Base-by-base conservation (phyloP, 495 filamentous ascomycete species). In the Penicillium nucicola region DNA sequence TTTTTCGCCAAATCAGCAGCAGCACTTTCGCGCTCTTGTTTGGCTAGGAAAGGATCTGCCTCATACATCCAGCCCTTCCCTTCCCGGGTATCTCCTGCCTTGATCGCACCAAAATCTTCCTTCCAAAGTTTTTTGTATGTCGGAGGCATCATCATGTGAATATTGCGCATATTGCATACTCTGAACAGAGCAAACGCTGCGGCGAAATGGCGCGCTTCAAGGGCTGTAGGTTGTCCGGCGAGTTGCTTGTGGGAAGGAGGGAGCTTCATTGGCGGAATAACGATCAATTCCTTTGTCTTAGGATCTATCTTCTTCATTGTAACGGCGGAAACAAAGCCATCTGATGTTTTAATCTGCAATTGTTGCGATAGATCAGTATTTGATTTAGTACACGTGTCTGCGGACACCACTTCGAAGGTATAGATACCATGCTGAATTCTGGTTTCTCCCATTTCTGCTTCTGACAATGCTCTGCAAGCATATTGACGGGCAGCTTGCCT, bases 361-460 rank as follows among this genome's bases (percentile, higher is more conserved):
- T 38, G 15, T 46, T 35, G 38, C 38, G 30, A 53, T 53, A 43
- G 25, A 58, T 56, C 42, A 56, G 42, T 44, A 17, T 15, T 15
- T 50, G 23, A 10, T 50, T 45, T 36, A 25, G 15, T 25, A 46
- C 7, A 25, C 18, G 33, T 11, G 33, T 30, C 7, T 33, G 18
- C 22, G 33, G 28, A 19, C 18, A 10, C 10, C 10, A 23, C 13
- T n/a, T 14, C 18, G 13, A 28, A 22, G 41, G 4, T n/a, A 23
- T 37, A n/a, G 31, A 41, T 68, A 83, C 82, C 84, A 87, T 90
- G 57, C 81, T 82, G 68, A 95, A 98, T 60, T 96, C 92, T 1
- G 92, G 93, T 61, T 85, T 93, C 54, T 88, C 86, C 93, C 93
- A 98, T 61, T 88, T 89, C 69, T 92, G 87, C 71, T 91, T 92